Percentiles rank a stretch among this genome's conserved stretches.
Conservation (phyloP, 306 rosid genomes). For the Hylodesmum podocarpum region DNA sequence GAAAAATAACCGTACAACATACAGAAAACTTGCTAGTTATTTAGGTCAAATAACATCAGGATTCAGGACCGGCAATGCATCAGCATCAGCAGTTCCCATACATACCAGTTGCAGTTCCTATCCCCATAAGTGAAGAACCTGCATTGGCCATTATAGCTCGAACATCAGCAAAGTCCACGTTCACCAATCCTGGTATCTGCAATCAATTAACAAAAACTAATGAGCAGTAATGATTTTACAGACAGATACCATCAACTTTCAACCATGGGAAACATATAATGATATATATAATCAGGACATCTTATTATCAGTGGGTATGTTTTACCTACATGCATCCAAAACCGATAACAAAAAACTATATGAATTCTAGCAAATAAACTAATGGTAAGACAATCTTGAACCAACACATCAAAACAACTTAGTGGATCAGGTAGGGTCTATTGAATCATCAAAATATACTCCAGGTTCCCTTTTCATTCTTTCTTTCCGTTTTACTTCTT, state of each 20-base stretch:
- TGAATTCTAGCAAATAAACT: conserved; percentile 13
- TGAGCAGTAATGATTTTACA: conserved; percentile 9
- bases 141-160: conserved; percentile 99
- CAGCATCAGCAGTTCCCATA: conserved; percentile 19
- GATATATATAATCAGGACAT: conserved; percentile 11
- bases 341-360: background rate
- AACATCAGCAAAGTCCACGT: conserved; percentile 98
- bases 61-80: conserved; percentile 25
- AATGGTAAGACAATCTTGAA: conserved; percentile 9
- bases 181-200: conserved; percentile 97
- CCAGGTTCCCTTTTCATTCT: background rate
- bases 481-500: conserved; percentile 20
- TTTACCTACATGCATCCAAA: background rate
- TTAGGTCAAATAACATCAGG: conserved; percentile 20
- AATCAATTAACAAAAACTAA: conserved; percentile 28
- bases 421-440: background rate
- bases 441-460: background rate
- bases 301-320: conserved; percentile 9
- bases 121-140: conserved; percentile 98
- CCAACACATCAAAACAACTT: background rate
- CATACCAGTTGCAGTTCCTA: conserved; percentile 99
- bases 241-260: conserved; percentile 17
- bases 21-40: background rate
- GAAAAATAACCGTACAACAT: background rate
- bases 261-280: conserved; percentile 11